phyloP scores from a whole-genome alignment of 352 stramenopile species.

The Discostella stelligera region DNA sequence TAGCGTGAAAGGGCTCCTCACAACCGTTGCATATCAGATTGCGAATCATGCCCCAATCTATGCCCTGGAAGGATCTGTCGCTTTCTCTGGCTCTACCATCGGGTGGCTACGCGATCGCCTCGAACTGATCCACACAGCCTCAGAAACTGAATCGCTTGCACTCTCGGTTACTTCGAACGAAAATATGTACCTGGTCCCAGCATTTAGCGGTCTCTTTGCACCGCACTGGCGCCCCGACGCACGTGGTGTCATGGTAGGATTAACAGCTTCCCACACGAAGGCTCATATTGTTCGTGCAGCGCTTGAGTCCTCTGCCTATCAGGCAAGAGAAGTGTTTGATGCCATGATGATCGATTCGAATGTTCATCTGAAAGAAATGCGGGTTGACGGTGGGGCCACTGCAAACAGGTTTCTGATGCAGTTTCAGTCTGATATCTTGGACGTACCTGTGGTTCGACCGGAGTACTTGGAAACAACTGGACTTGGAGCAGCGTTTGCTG shows the following conservation, averaged over 20 bases:
- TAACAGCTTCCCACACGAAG: conserved; percentile 93
- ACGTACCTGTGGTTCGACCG: conserved; percentile 90
- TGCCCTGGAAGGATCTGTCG: conserved; percentile 95
- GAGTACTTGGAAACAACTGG: conserved; percentile 96
- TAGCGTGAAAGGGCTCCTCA: conserved; percentile 92
- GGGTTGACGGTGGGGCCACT: conserved; percentile 97
- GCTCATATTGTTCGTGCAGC: conserved; percentile 94
- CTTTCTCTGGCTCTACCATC: conserved; percentile 94
- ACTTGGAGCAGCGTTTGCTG: conserved; percentile 94
- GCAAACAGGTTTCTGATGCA: conserved; percentile 97
- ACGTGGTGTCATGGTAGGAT: conserved; percentile 93
- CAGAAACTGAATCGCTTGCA: conserved; percentile 86
- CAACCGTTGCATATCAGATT: conserved; percentile 91
- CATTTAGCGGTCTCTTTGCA: conserved; percentile 96
- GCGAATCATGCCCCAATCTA: conserved; percentile 88
- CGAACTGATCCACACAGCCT: conserved; percentile 88
- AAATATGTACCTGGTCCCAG: conserved; percentile 97
- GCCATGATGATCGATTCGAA: conserved; percentile 89
- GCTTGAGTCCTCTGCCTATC: conserved; percentile 95
- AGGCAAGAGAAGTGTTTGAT: conserved; percentile 91
- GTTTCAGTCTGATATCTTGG: conserved; percentile 96
- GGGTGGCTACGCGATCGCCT: conserved; percentile 98
- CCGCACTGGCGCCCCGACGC: conserved; percentile 95
- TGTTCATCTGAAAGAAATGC: conserved; percentile 86
- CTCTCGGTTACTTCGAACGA: conserved; percentile 89